These are phyloP conservation scores for Epichloe sylvatica DNA, from an alignment of 2,329 filamentous ascomycete species.

Conservation along the genomic window DNA sequence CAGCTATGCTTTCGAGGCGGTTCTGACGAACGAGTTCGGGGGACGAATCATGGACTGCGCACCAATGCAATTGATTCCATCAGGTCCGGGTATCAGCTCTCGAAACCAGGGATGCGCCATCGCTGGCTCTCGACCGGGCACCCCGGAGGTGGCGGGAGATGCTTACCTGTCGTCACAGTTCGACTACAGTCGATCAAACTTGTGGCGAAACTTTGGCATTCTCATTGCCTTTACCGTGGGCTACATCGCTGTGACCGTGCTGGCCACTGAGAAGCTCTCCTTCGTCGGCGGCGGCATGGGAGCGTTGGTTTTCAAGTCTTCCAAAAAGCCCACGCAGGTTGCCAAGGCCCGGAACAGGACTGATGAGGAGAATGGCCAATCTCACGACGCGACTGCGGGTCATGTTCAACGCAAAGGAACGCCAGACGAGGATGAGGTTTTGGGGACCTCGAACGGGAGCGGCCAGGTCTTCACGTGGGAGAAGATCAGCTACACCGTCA, in stretches of 20 bases:
- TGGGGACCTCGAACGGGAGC: slow-evolving; percentile 37
- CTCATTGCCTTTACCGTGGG: slow-evolving; percentile 58
- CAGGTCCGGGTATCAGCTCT: slow-evolving; percentile 25
- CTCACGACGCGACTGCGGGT: neutral
- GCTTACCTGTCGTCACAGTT: slow-evolving; percentile 38
- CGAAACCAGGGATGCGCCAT: slow-evolving; percentile 36
- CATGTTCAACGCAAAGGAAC: slow-evolving; percentile 1
- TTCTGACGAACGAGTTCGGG: slow-evolving; percentile 54
- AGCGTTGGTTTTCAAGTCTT: slow-evolving; percentile 52
- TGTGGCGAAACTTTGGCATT: slow-evolving; percentile 63
- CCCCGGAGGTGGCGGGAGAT: slow-evolving; percentile 33
- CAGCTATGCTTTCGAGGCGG: slow-evolving; percentile 50
- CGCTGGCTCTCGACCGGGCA: slow-evolving; percentile 33
- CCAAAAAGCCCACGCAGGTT: slow-evolving; percentile 10
- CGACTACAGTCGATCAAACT: slow-evolving; percentile 37
- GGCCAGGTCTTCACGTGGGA: slow-evolving; percentile 56
- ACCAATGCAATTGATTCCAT: slow-evolving; percentile 30
- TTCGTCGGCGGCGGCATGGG: slow-evolving; percentile 51
- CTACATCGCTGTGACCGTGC: slow-evolving; percentile 56
- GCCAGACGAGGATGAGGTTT: slow-evolving; percentile 18
- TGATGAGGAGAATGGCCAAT: slow-evolving; percentile 10
- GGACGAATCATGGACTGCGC: slow-evolving; percentile 31
- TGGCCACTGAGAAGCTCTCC: slow-evolving; percentile 51
- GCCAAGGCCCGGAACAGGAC: neutral
- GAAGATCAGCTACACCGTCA: slow-evolving; percentile 56